Evolutionary conservation across 805 yeast species (phyloP).

Genomic region (Diddensiella transvaalensis): DNA sequence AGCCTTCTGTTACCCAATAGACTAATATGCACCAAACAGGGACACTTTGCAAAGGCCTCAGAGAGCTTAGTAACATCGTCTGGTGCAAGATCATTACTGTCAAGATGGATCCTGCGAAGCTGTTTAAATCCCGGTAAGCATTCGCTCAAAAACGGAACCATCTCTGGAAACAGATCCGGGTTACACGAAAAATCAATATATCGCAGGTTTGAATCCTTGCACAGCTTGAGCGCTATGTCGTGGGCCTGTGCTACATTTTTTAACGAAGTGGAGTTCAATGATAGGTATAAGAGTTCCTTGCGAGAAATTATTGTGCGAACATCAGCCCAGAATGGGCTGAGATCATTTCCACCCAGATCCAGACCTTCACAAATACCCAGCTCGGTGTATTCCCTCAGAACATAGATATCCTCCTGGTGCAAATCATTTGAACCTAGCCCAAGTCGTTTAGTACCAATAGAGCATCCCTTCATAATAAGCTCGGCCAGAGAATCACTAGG

Average conservation of each 20-base stretch:
- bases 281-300: constrained; percentile 44
- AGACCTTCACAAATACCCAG: constrained; percentile 56
- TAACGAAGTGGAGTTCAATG: constrained; percentile 63
- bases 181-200: constrained; percentile 76
- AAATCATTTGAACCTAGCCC: constrained; percentile 78
- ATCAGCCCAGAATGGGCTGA: constrained; percentile 27
- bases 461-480: constrained; percentile 58
- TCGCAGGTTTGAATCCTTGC: constrained; percentile 42
- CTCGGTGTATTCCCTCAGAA: constrained; percentile 37
- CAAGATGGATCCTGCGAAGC: constrained; percentile 66
- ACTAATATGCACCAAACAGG: constrained; percentile 63
- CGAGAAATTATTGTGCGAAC: constrained; percentile 20
- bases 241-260: constrained; percentile 37
- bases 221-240: not conserved
- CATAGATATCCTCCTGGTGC: constrained; percentile 51
- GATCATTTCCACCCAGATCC: constrained; percentile 81
- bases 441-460: constrained; percentile 52
- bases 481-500: constrained; percentile 43
- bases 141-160: constrained; percentile 53
- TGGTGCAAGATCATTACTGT: constrained; percentile 56
- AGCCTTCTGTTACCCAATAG: constrained; percentile 58
- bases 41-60: constrained; percentile 67
- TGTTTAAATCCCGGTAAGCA: constrained; percentile 66
- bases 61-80: constrained; percentile 58
- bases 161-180: constrained; percentile 60